Conservation (phyloP, 352 stramenopile species). For the Aphanomyces astaci region DNA sequence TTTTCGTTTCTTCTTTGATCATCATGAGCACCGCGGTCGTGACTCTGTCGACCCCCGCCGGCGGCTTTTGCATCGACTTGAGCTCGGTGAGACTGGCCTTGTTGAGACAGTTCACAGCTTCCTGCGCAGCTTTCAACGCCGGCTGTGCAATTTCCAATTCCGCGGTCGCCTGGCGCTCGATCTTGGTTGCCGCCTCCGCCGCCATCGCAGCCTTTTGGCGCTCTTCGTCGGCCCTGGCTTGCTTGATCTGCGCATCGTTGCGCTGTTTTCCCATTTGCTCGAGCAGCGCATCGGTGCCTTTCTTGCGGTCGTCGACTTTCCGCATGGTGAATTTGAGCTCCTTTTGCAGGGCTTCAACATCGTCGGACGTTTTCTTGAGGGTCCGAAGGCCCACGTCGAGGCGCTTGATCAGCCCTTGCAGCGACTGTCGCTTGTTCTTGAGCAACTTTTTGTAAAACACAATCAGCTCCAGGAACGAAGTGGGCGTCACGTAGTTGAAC, state of each 20-base stretch:
- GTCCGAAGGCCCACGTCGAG: conserved; percentile 79
- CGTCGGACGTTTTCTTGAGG: conserved; percentile 68
- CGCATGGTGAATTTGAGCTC: conserved; percentile 85
- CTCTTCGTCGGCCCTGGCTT: conserved; percentile 71
- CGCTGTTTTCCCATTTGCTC: conserved; percentile 87
- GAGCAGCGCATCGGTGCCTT: conserved; percentile 74
- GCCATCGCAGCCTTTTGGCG: conserved; percentile 59
- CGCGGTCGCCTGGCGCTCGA: conserved; percentile 57
- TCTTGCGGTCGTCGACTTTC: conserved; percentile 87
- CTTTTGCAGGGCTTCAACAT: conserved; percentile 71
- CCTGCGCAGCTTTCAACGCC: conserved; percentile 67
- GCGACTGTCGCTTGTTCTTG: conserved; percentile 39
- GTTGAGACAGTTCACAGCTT: conserved; percentile 85
- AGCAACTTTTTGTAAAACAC: conserved; percentile 86
- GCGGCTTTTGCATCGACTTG: conserved; percentile 84
- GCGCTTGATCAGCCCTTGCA: conserved; percentile 58
- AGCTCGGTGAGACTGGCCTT: conserved; percentile 83
- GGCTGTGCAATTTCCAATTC: conserved; percentile 78
- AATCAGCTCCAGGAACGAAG: conserved; percentile 89
- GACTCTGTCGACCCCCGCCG: conserved; percentile 83
- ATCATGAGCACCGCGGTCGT: conserved; percentile 87
- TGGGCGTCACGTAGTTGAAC: conserved; percentile 91
- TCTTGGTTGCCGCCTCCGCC: conserved; percentile 52
- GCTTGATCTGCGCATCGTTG: conserved; percentile 82
- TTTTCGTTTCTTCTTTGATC: conserved; percentile 90